Conservation (phyloP, 768 basidiomycete species). For the Pulveroboletus ravenelii region DNA sequence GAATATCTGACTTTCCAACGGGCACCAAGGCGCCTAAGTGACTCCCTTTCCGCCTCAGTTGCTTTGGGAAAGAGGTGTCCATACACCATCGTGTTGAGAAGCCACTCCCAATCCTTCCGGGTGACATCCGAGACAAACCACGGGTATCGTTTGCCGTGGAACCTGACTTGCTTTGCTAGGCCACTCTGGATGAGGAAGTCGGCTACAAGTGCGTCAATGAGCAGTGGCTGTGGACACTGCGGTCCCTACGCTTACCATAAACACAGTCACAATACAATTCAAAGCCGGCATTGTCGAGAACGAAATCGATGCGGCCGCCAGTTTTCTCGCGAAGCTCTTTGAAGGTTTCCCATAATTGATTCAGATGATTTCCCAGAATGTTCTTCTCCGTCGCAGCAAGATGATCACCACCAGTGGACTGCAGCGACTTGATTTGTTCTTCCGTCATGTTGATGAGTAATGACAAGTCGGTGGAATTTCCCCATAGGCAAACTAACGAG, state of each 20-base stretch:
- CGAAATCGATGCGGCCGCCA: conserved; percentile 72
- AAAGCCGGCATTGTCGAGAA: conserved; percentile 80
- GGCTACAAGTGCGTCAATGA: conserved; percentile 43
- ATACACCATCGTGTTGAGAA: conserved; percentile 81
- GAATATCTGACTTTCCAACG: conserved; percentile 75
- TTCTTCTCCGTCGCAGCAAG: conserved; percentile 96
- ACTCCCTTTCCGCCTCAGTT: conserved; percentile 73
- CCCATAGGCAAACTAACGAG: conserved; percentile 85
- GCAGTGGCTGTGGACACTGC: not conserved
- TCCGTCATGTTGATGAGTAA: conserved; percentile 97
- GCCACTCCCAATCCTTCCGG: conserved; percentile 92
- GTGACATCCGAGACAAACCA: conserved; percentile 97
- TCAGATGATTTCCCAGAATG: conserved; percentile 83
- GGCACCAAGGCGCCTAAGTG: conserved; percentile 69
- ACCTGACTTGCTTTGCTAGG: conserved; percentile 75
- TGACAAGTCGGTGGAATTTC: conserved; percentile 93
- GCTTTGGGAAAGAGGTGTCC: conserved; percentile 89
- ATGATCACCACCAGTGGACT: conserved; percentile 93
- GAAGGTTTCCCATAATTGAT: conserved; percentile 68
- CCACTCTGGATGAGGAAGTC: conserved; percentile 93
- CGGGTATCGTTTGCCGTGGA: conserved; percentile 94
- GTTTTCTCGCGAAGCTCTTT: conserved; percentile 65
- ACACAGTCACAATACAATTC: conserved; percentile 87
- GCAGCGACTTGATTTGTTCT: conserved; percentile 94
- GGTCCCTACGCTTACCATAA: conserved; percentile 52